Evolutionary conservation across 2,329 filamentous ascomycete species (phyloP).

Genomic region (Scorias spongiosa): DNA sequence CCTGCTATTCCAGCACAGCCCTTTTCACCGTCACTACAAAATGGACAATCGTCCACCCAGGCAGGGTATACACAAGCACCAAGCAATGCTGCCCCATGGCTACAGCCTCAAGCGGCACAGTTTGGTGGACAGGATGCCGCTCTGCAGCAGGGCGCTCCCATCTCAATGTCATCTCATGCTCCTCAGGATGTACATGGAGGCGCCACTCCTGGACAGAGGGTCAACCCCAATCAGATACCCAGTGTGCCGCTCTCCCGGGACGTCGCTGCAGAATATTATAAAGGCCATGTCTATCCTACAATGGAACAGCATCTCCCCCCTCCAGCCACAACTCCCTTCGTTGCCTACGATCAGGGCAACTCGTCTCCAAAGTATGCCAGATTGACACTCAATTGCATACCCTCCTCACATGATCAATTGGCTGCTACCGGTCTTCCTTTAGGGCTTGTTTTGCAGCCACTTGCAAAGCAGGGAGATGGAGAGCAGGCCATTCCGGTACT

Average conservation of each 20-base stretch:
- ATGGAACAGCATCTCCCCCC: slow-evolving; percentile 90
- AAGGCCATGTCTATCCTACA: slow-evolving; percentile 80
- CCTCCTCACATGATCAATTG: slow-evolving; percentile 64
- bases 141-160: slow-evolving; percentile 10
- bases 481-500: slow-evolving; percentile 80
- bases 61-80: slow-evolving; percentile 7
- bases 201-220: slow-evolving; percentile 46
- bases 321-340: slow-evolving; percentile 73
- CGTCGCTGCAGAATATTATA: slow-evolving; percentile 64
- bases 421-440: slow-evolving; percentile 69
- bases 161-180: slow-evolving; percentile 13
- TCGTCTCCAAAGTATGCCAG: slow-evolving; percentile 87
- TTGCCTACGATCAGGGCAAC: slow-evolving; percentile 93
- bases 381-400: slow-evolving; percentile 86
- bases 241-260: slow-evolving; percentile 81
- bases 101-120: slow-evolving; percentile 10
- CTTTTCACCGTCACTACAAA: slow-evolving; percentile 44
- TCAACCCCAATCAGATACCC: slow-evolving; percentile 84
- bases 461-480: slow-evolving; percentile 68
- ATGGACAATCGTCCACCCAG: slow-evolving; percentile 14
- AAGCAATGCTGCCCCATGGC: slow-evolving; percentile 18
- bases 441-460: slow-evolving; percentile 74
- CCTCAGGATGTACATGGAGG: slow-evolving; percentile 11
- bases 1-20: slow-evolving; percentile 57
- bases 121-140: slow-evolving; percentile 4